Conservation (phyloP, 1,284 basidiomycete genomes). For the Ustanciosporium gigantosporum region DNA sequence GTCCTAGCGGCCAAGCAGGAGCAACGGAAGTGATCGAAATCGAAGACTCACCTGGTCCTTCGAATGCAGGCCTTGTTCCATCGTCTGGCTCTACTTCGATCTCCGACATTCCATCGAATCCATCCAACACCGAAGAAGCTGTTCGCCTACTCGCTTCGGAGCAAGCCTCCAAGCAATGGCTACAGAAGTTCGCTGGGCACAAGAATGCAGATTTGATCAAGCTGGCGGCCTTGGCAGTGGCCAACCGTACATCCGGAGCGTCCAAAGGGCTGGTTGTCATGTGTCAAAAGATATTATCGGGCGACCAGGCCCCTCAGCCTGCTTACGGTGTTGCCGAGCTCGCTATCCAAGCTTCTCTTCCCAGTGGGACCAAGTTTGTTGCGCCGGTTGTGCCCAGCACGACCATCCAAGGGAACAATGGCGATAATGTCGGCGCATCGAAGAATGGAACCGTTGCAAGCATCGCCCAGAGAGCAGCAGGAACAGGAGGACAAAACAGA, state of each 20-base stretch:
- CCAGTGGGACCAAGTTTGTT: constrained; percentile 7
- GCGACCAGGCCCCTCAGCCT: constrained; percentile 1
- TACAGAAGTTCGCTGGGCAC: constrained; percentile 2
- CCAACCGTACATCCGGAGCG: constrained; percentile 11
- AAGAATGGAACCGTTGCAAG: not conserved
- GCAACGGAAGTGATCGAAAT: constrained; percentile 11
- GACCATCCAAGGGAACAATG: too few species aligned
- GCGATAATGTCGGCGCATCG: too few species aligned
- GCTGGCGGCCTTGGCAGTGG: constrained; percentile 8
- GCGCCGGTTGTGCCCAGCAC: not conserved
- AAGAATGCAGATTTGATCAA: constrained; percentile 20
- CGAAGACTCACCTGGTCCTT: constrained; percentile 5
- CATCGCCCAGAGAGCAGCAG: not conserved
- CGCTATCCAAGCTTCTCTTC: constrained; percentile 9
- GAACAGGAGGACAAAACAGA: not conserved
- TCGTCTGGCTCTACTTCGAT: too few species aligned
- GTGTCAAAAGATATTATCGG: not conserved
- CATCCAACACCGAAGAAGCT: constrained; percentile 4
- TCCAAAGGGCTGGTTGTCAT: not conserved
- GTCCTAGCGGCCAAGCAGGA: too few species aligned
- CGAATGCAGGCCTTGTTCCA: not conserved
- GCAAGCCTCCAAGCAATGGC: constrained; percentile 4
- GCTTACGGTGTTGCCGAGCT: constrained; percentile 10
- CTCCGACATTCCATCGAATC: too few species aligned
- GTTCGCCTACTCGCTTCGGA: constrained; percentile 2